Evolutionary conservation across 1,139 yeast species (phyloP), one percentile per base, ranked within the genome.

Genomic region (Saccharomycopsis phalli): DNA sequence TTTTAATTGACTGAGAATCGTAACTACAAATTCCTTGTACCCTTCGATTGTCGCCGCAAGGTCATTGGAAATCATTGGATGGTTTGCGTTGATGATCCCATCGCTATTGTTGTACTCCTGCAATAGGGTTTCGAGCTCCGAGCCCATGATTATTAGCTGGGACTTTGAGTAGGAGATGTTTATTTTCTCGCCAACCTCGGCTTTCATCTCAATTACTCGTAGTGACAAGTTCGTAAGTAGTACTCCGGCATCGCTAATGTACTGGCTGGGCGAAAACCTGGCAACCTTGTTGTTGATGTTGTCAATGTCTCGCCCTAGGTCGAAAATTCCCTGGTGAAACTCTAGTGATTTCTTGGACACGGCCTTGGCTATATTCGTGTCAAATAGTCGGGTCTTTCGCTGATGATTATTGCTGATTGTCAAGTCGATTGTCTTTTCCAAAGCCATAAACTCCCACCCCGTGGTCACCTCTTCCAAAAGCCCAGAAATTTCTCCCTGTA

Each of bases 111-210:
- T 26, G 17, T 40, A 29, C 11, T 18, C 19, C 18, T 41, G 10
- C 7, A 71, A 54, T 62, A 71, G 61, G 6, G 52, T 45, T 48
- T 74, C 79, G 43, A 75, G 55, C 42, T 74, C 77, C 30, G 67
- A 62, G 3, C 80, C 80, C 34, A 75, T 75, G 14, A 66, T 59
- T 27, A 74, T 73, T 40, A 75, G 60, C 49, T 66, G 69, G 4
- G 80, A 76, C 51, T 74, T 71, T 52, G 71, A 71, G 51, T 74
- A 74, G 4, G 74, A 66, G 16, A 74, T 67, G 2, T 75, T 68
- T 26, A 74, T 60, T 45, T 64, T 62, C 45, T 73, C 76, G n/a
- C 66, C 61, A 16, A 73, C 56, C 37, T 60, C 62, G 47, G 67
- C 68, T 47, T 72, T 72, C 37, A 73, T 52, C 51, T 66, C 68